Evolutionary conservation across 257 asterid species (phyloP), one percentile per base, ranked within the genome.

Genomic region (Buddleja alternifolia): DNA sequence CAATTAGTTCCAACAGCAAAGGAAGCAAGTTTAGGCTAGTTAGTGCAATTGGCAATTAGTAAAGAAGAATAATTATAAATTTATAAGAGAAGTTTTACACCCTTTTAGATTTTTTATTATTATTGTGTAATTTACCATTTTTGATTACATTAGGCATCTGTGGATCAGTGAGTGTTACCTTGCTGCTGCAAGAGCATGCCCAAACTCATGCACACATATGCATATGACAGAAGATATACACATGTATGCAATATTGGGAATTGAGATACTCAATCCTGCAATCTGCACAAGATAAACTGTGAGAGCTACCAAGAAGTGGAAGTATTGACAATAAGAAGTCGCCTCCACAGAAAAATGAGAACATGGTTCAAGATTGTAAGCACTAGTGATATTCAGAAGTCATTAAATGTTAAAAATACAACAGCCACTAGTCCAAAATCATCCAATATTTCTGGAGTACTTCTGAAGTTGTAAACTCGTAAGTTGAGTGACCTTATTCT

Each of bases 131-230:
- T 15, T 10, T 1, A 60, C 24, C 2, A 32, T 36, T n/a, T 15
- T 16, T 1, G 8, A 8, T 9, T 10, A 7, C 29, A 23, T 57
- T 17, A 42, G 46, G 55, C 29, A 69, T 21, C 57, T 16, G 46
- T 25, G 14, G 47, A 69, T 21, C 57, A 23, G 52, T 25, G 14
- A 41, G 29, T 25, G 39, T 60, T 83, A 79, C 98, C 98, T 84
- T 72, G 98, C 97, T 73, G 98, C 98, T 66, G 98, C 92, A 73
- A 93, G 86, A 55, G 92, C 96, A 67, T 93, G 98, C 37, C 98
- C 98, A 71, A 88, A 81, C 79, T 93, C 98, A 80, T 93, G 98
- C 58, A 88, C 82, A 57, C 76, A 60, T 66, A 93, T 78, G 48
- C 94, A 82, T 39, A 85, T 10, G 46, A 88, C 70, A 24, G 97